phyloP scores from a whole-genome alignment of 495 filamentous ascomycete genomes.

The Jackrogersella minutella region DNA sequence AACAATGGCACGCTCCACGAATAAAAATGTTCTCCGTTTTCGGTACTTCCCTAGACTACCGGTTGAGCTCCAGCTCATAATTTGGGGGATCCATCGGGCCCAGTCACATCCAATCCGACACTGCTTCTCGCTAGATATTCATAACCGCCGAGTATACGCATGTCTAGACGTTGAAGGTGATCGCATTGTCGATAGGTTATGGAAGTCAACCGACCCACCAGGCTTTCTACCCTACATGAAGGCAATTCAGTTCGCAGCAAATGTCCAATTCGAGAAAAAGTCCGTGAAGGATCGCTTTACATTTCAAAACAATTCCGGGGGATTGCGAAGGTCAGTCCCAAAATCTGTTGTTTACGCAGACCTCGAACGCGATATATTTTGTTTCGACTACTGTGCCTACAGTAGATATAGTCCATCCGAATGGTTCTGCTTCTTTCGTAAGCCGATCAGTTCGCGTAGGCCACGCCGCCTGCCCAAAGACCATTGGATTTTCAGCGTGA shows the following conservation, averaged over 20 bases:
- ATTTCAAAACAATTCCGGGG: too few relatives aligned
- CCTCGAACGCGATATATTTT: slow-evolving; percentile 8
- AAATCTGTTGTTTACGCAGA: not conserved
- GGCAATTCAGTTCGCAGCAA: not conserved
- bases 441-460: not conserved
- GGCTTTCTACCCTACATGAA: not conserved
- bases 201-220: not conserved
- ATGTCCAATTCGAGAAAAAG: not conserved
- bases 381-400: not conserved
- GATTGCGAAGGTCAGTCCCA: not conserved
- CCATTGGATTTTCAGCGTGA: slow-evolving; percentile 20
- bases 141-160: not conserved
- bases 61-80: slow-evolving; percentile 8
- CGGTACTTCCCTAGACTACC: slow-evolving; percentile 1
- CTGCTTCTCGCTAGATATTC: not conserved
- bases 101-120: not conserved
- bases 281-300: too few relatives aligned
- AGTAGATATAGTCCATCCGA: not conserved
- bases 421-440: slow-evolving; percentile 25
- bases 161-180: not conserved
- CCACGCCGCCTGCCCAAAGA: not conserved
- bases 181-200: not conserved
- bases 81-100: slow-evolving; percentile 4
- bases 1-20: not conserved
- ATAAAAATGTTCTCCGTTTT: not conserved